Percentiles rank a stretch among this genome's conserved stretches.
Conservation (phyloP, 257 asterid genomes). For the Vinca minor region DNA sequence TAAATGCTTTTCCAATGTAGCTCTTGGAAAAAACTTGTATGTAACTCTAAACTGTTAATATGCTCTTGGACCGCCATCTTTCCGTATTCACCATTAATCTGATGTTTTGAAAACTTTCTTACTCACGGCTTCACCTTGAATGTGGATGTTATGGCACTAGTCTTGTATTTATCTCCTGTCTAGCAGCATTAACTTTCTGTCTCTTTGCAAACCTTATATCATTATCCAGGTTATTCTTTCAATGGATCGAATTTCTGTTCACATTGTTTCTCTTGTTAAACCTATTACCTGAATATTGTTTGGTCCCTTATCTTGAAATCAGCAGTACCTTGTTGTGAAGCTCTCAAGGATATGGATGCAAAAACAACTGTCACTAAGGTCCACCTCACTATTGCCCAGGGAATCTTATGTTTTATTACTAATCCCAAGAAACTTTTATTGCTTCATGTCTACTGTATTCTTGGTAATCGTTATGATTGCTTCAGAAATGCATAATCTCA, state of each 20-base stretch:
- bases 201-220: neutral
- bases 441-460: neutral
- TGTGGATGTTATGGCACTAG: conserved; percentile 7
- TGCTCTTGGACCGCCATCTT: neutral
- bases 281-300: neutral
- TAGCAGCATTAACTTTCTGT: too few relatives aligned
- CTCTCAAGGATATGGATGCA: neutral
- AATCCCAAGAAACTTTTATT: neutral
- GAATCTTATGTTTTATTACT: neutral
- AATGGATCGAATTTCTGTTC: neutral
- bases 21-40: neutral
- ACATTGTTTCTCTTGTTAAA: neutral
- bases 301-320: neutral
- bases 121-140: neutral
- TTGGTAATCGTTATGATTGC: neutral
- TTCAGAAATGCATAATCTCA: neutral
- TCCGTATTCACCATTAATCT: too few relatives aligned
- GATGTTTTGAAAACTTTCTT: neutral
- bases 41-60: neutral
- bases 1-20: neutral
- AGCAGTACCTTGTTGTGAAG: neutral
- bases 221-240: neutral
- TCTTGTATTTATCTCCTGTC: neutral
- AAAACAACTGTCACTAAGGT: neutral
- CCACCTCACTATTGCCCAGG: neutral